Conservation (phyloP, 2,329 filamentous ascomycete genomes). For the Colletotrichum gigasporum region DNA sequence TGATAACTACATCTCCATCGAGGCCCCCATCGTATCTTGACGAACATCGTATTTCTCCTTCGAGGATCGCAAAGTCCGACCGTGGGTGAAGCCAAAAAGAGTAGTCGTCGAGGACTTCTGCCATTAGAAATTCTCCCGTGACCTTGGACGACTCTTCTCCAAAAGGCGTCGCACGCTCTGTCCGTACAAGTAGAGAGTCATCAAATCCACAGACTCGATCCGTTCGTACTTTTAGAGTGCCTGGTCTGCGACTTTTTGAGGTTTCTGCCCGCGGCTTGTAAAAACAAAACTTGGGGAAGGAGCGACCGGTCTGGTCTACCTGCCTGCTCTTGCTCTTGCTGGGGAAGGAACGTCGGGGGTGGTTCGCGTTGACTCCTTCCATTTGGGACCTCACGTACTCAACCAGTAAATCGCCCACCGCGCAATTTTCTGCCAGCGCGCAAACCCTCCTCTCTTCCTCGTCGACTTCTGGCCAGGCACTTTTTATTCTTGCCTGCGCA, state of each 20-base stretch:
- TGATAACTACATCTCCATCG: slow-evolving; percentile 12
- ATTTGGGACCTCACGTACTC: slow-evolving; percentile 20
- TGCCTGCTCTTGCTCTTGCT: slow-evolving; percentile 5
- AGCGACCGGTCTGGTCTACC: slow-evolving; percentile 4
- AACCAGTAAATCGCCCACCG: slow-evolving; percentile 22
- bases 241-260: slow-evolving; percentile 17
- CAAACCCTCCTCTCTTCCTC: neutral
- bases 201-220: slow-evolving; percentile 18
- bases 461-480: slow-evolving; percentile 11
- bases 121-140: slow-evolving; percentile 31
- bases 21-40: slow-evolving; percentile 26
- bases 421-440: neutral
- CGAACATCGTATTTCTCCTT: slow-evolving; percentile 16
- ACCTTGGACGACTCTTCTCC: slow-evolving; percentile 26
- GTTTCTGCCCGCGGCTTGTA: slow-evolving; percentile 25
- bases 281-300: slow-evolving; percentile 25
- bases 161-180: slow-evolving; percentile 28
- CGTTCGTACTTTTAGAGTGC: slow-evolving; percentile 28
- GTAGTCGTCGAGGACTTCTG: slow-evolving; percentile 29
- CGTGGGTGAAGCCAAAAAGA: slow-evolving; percentile 30
- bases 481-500: neutral
- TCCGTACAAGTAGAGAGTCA: slow-evolving; percentile 31
- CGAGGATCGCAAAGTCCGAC: slow-evolving; percentile 17
- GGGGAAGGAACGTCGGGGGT: neutral
- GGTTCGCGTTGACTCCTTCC: slow-evolving; percentile 12